Evolutionary conservation across 331 rosid genomes (phyloP).

Genomic region (Cydonia oblonga): DNA sequence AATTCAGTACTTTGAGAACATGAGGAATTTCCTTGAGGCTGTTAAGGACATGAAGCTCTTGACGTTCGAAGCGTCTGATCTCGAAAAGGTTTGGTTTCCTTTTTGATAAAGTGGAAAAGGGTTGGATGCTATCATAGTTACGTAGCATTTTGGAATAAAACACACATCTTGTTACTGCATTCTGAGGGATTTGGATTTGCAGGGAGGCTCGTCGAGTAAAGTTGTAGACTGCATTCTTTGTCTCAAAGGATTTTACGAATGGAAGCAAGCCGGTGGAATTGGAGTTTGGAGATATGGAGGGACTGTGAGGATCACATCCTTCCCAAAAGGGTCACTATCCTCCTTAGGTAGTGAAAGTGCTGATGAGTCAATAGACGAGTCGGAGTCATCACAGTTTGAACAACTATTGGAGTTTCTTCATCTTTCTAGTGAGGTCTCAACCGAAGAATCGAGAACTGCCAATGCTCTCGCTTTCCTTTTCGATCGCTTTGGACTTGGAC

Average conservation of each 20-base stretch:
- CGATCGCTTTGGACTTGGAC: constrained; percentile 81
- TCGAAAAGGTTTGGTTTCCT: constrained; percentile 59
- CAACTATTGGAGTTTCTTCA: constrained; percentile 76
- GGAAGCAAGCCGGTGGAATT: constrained; percentile 86
- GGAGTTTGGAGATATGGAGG: constrained; percentile 99
- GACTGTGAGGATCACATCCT: constrained; percentile 78
- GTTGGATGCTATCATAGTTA: not conserved
- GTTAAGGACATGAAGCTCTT: constrained; percentile 77
- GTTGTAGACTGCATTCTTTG: constrained; percentile 98
- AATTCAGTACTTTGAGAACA: constrained; percentile 92
- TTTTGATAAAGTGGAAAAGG: not conserved
- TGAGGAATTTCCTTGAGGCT: constrained; percentile 91
- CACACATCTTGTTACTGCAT: not conserved
- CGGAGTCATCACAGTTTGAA: constrained; percentile 84
- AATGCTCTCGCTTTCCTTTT: constrained; percentile 74
- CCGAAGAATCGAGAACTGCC: constrained; percentile 63
- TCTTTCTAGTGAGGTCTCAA: constrained; percentile 59
- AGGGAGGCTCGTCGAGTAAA: constrained; percentile 90
- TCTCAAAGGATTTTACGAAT: constrained; percentile 83
- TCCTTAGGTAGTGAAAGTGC: constrained; percentile 72
- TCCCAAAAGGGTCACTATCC: constrained; percentile 63
- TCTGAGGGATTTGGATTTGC: constrained; percentile 19
- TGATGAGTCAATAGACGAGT: constrained; percentile 75
- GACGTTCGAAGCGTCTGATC: constrained; percentile 92
- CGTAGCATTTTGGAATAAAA: not conserved